Conservation (phyloP, 345 rosid genomes). For the Euphorbia tirucalli region DNA sequence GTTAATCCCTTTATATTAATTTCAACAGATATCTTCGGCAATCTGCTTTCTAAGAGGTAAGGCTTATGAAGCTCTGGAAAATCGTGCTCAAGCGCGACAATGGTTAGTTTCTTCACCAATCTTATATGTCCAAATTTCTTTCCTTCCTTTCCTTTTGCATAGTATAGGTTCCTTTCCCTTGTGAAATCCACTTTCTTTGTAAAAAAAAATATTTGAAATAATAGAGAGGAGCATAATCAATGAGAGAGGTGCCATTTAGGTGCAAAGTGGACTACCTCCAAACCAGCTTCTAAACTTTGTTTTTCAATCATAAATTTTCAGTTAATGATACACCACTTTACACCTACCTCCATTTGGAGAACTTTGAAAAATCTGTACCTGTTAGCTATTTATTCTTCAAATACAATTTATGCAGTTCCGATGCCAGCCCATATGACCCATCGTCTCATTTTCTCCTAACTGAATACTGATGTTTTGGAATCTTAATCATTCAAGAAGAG, state of each 20-base stretch:
- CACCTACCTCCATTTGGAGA: neutral
- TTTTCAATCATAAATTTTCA: neutral
- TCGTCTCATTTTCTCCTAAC: too few relatives aligned
- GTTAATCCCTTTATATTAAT: conserved; percentile 7
- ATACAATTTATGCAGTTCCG: neutral
- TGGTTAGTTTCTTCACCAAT: conserved; percentile 50
- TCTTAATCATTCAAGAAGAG: too few relatives aligned
- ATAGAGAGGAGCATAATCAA: neutral
- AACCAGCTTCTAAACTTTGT: neutral
- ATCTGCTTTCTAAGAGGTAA: conserved; percentile 92
- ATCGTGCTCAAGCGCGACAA: conserved; percentile 80
- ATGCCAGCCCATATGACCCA: neutral
- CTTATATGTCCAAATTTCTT: neutral
- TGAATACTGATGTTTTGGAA: too few relatives aligned
- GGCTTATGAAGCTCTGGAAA: conserved; percentile 90
- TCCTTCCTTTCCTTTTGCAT: neutral
- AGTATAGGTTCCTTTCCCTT: neutral
- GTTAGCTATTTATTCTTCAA: neutral
- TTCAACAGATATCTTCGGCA: conserved; percentile 74
- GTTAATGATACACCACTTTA: neutral
- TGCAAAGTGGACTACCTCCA: neutral
- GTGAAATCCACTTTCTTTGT: neutral
- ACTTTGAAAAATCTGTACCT: neutral
- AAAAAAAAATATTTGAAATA: neutral
- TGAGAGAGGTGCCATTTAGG: neutral